Evolutionary conservation across 2,329 filamentous ascomycete genomes (phyloP), one percentile per base, ranked within the genome.

Genomic region (Pseudogymnoascus sp.): DNA sequence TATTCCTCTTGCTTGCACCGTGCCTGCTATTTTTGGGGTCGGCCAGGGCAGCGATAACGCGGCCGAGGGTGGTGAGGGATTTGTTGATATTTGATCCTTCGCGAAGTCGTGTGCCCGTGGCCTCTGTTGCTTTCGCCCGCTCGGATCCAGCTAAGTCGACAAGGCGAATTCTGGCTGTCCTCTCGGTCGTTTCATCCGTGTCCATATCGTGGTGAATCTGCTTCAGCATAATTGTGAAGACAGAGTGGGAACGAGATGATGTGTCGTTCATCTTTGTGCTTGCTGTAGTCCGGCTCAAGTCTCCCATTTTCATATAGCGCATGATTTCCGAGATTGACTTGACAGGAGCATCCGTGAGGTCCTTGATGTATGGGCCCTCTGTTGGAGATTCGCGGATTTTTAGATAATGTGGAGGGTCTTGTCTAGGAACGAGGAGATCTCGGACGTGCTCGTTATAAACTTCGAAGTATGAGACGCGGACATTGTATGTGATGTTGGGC

Each of bases 191-290:
- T 77, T 96, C 92, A 73, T 99, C 94, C n/a, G 92, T 95, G 60
- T 92, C 88, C 77, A 97, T 88, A 69, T 97, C 93, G 76, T 97
- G 93, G 72, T 97, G 92, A 67, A 99, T 99, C 75, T 97, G 94
- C 77, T 96, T 97, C 63, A 99, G 82, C 78, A 96, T 94, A 69
- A 99, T 94, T 29, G 94, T 99, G 75, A 99, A 99, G 63, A 99
- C 94, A 6, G 94, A 92, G 72, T 99, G 94, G 66, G 92, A 96
- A 73, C 94, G 89, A 65, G 91, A 96, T 61, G 91, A 96, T 2
- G 93, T 97, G 75, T 99, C 94, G 76, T 99, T 99, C 94, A 99
- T 99, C 78, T 97, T 97, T 64, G 94, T 99, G 72, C 90, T 92
- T 12, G 94, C 94, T 18, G 85, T 88, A 0, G 94, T 97, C 58